Evolutionary conservation across 2,329 filamentous ascomycete genomes (phyloP), one percentile per base, ranked within the genome.

Genomic region (Claviceps spartinae): DNA sequence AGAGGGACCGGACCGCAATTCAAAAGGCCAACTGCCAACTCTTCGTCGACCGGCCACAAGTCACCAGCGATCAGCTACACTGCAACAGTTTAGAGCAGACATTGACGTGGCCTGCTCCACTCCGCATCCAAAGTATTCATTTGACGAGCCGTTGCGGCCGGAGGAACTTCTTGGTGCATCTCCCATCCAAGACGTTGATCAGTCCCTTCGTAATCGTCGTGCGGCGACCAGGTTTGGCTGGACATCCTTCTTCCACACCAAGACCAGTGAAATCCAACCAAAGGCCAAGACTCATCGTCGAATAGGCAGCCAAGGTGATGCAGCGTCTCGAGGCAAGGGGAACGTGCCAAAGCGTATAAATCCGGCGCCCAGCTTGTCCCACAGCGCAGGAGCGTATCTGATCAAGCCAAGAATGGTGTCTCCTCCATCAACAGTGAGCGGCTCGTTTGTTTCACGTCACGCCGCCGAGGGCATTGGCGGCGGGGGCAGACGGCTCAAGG

Each of bases 41-140:
- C 74, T 90, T 54, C 80, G 83, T 54, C 74, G 86, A 59, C 86
- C 86, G 50, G 85, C 85, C 46, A 90, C 86, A 18, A 89, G 86
- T 64, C 85, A 89, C 62, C 85, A 90, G 63, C 76, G 86, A 59
- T 85, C 83, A 46, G 81, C 80, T 37, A 87, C 83, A 1, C 69
- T 88, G 30, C 80, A 86, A 58, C 76, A 81, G 55, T 64, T 70
- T 30, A 65, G 69, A 50, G 61, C 64, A 16, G 60, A 65, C 52
- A 57, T 61, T 24, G 60, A 63, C 26, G 49, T 62, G 20, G 52
- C 60, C 30, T 58, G 58, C 49, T 57, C 58, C 20, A 55, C 54
- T n/a, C 55, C 57, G 36, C 55, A 62, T 24, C 57, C 58, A n/a
- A 65, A 62, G 36, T 62, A 64, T 50, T 67, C 66, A 13, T 66